Conservation (phyloP, 2,329 filamentous ascomycete genomes). For the Aspergillus sp. region DNA sequence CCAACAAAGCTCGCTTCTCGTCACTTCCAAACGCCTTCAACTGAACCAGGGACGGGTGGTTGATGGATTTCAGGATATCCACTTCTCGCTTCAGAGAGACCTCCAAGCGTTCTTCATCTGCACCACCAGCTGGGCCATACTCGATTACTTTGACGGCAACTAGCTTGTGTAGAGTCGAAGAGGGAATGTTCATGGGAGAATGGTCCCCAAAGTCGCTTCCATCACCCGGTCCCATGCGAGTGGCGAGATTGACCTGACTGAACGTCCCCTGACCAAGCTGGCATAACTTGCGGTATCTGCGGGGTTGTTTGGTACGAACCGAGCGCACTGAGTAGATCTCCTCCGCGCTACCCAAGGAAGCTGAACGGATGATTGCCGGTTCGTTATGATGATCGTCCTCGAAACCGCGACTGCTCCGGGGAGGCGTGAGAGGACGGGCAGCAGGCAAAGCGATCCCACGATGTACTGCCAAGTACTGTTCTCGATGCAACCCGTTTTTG, state of each 20-base stretch:
- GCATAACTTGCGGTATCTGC: slow-evolving; percentile 71
- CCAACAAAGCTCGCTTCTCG: slow-evolving; percentile 69
- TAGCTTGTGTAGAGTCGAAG: slow-evolving; percentile 57
- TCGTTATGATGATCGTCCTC: slow-evolving; percentile 46
- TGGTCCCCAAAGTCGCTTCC: slow-evolving; percentile 13
- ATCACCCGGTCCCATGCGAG: slow-evolving; percentile 57
- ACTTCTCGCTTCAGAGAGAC: slow-evolving; percentile 90
- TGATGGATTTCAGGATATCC: slow-evolving; percentile 81
- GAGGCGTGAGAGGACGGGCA: slow-evolving; percentile 67
- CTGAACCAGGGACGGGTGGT: slow-evolving; percentile 82
- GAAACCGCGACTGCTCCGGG: slow-evolving; percentile 59
- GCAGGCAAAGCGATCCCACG: slow-evolving; percentile 59
- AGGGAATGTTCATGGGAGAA: slow-evolving; percentile 7
- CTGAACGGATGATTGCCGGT: slow-evolving; percentile 17
- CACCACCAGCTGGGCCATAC: slow-evolving; percentile 85
- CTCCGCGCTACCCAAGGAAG: slow-evolving; percentile 16
- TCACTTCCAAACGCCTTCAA: slow-evolving; percentile 88
- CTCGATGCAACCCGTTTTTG: slow-evolving; percentile 54
- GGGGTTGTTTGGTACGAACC: slow-evolving; percentile 59
- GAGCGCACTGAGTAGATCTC: slow-evolving; percentile 65
- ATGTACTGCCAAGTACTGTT: slow-evolving; percentile 70
- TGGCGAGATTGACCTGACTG: slow-evolving; percentile 85
- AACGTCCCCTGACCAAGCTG: slow-evolving; percentile 88
- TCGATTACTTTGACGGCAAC: slow-evolving; percentile 95
- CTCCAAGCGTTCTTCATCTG: slow-evolving; percentile 86